Evolutionary conservation across 2,329 filamentous ascomycete species (phyloP).

Genomic region (Karstenula rhodostoma): DNA sequence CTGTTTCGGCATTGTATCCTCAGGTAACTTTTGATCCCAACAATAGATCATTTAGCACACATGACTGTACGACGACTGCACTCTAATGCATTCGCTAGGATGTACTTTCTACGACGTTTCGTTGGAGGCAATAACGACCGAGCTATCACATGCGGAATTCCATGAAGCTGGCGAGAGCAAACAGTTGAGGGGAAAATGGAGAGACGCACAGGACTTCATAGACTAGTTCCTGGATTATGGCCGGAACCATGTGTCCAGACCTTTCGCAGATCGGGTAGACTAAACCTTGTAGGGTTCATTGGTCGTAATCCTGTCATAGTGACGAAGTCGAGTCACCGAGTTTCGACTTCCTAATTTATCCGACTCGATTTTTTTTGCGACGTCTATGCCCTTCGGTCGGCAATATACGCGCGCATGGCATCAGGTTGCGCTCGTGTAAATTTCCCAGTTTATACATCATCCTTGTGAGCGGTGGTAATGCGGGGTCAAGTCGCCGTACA

Average conservation of each 20-base stretch:
- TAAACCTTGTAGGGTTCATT: not conserved
- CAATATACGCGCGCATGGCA: not conserved
- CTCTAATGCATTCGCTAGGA: not conserved
- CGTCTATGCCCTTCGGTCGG: not conserved
- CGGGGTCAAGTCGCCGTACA: not conserved
- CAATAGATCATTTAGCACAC: not conserved
- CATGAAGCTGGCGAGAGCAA: not conserved
- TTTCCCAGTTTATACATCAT: not conserved
- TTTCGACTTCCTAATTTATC: not conserved
- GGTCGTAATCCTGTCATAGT: not conserved
- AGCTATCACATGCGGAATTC: not conserved
- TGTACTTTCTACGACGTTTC: not conserved
- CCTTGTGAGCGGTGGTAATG: conserved; percentile 7
- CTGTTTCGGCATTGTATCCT: conserved; percentile 2
- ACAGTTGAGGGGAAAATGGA: not conserved
- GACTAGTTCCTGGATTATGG: not conserved
- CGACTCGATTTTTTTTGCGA: not conserved
- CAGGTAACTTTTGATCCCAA: not conserved
- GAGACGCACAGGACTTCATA: not conserved
- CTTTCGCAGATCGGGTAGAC: not conserved
- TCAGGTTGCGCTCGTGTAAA: not conserved
- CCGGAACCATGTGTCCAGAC: not conserved
- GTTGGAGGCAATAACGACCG: not conserved
- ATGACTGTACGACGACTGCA: conserved; percentile 3
- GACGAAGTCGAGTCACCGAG: not conserved